Evolutionary conservation across 352 stramenopile species (phyloP).

Genomic region (Phytophthora uliginosa): DNA sequence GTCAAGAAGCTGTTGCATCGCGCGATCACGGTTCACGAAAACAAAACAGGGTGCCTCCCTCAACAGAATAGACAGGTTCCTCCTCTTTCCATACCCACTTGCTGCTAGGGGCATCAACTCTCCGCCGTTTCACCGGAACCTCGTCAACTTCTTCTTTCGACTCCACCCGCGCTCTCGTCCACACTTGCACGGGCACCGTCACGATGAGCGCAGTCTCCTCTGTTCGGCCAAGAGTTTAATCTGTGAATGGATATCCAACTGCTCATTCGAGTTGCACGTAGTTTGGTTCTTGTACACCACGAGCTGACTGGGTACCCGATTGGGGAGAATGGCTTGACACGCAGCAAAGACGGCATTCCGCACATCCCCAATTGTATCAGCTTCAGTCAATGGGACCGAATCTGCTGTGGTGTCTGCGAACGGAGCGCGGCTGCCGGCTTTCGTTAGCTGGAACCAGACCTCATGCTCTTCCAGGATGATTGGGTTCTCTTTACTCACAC

Average conservation of each 20-base stretch:
- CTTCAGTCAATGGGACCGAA: no score
- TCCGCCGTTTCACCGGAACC: neutral
- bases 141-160: neutral
- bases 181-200: neutral
- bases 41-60: neutral
- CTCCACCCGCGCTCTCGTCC: neutral
- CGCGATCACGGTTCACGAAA: conserved; percentile 14
- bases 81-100: neutral
- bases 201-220: neutral
- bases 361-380: no score
- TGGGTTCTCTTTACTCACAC: neutral
- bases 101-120: neutral
- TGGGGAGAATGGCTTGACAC: no score
- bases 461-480: neutral
- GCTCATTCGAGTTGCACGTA: no score
- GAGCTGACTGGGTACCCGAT: no score
- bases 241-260: neutral
- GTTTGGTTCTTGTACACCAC: no score
- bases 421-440: neutral
- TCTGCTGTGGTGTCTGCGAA: neutral
- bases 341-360: no score
- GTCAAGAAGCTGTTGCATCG: conserved; percentile 4
- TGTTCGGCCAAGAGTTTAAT: neutral
- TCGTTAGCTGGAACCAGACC: neutral
- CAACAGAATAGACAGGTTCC: neutral